Evolutionary conservation across 2,329 filamentous ascomycete species (phyloP), one percentile per base, ranked within the genome.

Genomic region (Macrophomina phaseolina): DNA sequence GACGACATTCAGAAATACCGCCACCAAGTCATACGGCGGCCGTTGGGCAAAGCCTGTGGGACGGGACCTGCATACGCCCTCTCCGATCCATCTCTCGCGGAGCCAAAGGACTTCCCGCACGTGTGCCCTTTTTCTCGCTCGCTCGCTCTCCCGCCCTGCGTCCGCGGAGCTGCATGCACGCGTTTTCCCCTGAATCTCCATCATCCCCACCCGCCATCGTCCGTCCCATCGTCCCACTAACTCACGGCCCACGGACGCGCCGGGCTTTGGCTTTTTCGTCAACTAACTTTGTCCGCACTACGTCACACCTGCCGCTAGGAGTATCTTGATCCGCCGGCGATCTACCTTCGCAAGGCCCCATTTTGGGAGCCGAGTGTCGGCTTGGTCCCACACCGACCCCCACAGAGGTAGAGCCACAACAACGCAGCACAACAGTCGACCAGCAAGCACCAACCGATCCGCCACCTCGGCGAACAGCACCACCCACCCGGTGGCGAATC

Each of bases 301-400:
- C 58, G 58, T 62, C 58, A 62, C 58, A 49, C 58, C 42, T 62
- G 12, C 58, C 58, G 58, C 42, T 23, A 30, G 42, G 45, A 62
- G 58, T 62, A 62, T 49, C 45, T 62, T 62, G 58, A 62, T 62
- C 58, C 58, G 58, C 58, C 58, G 30, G n/a, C 45, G 45, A 48
- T 48, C 58, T 49, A 36, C 58, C 45, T 28, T 62, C n/a, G 28
- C 18, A 45, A 45, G 7, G 28, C 48, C 56, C 55, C 14, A 12
- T 58, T 42, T 58, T 14, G 55, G 23, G 23, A 23, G 23, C 2
- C 23, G 1, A 23, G 23, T 23, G 23, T 23, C 23, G 23, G 23
- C 23, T 23, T 23, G 23, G 23, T 23, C 23, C 23, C 23, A 23
- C 23, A 23, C 23, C 23, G 23, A 23, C 23, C 23, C 23, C 23